Base-by-base conservation (phyloP, 2,329 filamentous ascomycete species). In the Sporothrix inflata region DNA sequence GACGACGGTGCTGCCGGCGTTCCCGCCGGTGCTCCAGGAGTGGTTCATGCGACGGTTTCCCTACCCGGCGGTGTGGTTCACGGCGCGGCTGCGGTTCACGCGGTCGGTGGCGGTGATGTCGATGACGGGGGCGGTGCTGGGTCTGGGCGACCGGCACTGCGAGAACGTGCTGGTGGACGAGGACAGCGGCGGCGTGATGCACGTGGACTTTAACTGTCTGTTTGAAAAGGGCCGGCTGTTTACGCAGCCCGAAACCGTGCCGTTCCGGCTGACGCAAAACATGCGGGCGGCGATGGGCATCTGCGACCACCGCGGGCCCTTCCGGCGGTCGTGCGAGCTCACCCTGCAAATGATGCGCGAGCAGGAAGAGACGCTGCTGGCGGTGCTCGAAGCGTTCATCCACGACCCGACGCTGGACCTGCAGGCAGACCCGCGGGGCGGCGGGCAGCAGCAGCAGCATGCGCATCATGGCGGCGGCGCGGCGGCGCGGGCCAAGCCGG, bases 141-240 rank as follows among this genome's bases (percentile, higher is more conserved):
- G 92, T 0, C 86, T 99, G 0, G 96, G 96, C 51, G 96, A 99
- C 81, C 91, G 96, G 4, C 96, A 99, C 82, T 95, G 95, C 73
- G 96, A 99, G 81, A 99, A 99, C 81, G 93, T 99, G 71, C 88
- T 98, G 40, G 90, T 99, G 42, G 94, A 98, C 81, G 94, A 98
- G 83, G 92, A 92, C 72, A 97, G 94, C 75, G 96, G 97, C 60
- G 95, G 95, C 69, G 90, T 97, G 2, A 93, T 99, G 81, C 96
- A 99, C 81, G 97, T 99, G 61, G 96, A 99, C 82, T 99, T 99
- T 86, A 99, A 99, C 83, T 99, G 97, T 81, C 89, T 99, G 4
- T 99, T 99, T 80, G 97, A 99, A 84, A 99, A 99, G 79, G 96
- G 96, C 1, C 88, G 95, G 53, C 98, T 94, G 0, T 98, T 99